Evolutionary conservation across 164 flowering plant genomes (phyloP).

Genomic region (Chimonanthus praecox): DNA sequence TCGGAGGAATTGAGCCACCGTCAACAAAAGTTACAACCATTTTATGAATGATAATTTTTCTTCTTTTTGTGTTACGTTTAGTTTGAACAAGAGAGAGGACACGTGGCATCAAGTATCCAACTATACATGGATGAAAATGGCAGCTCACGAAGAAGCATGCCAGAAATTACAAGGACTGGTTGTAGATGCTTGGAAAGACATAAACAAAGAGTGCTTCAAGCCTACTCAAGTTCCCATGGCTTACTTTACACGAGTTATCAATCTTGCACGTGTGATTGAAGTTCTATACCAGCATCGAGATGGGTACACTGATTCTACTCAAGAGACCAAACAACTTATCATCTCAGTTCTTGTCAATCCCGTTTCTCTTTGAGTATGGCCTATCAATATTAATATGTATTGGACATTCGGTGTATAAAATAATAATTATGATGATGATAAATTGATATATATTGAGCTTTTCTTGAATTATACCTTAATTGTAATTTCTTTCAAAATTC

Average conservation of each 20-base stretch:
- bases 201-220: neutral
- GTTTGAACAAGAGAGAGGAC: neutral
- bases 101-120: too few species aligned
- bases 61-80: neutral
- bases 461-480: too few species aligned
- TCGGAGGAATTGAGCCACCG: too few species aligned
- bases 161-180: neutral
- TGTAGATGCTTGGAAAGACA: neutral
- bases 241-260: neutral
- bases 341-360: neutral
- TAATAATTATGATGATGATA: too few species aligned
- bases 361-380: neutral
- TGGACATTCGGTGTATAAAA: too few species aligned
- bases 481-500: too few species aligned
- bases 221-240: conserved; percentile 4
- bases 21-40: neutral
- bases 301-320: neutral
- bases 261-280: neutral
- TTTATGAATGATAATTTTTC: neutral
- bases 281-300: neutral
- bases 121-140: too few species aligned
- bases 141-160: too few species aligned
- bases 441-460: too few species aligned
- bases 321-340: neutral
- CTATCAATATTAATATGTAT: too few species aligned